Evolutionary conservation across 441 rosid genomes (phyloP), one percentile per base, ranked within the genome.

Genomic region (Sinapis alba): DNA sequence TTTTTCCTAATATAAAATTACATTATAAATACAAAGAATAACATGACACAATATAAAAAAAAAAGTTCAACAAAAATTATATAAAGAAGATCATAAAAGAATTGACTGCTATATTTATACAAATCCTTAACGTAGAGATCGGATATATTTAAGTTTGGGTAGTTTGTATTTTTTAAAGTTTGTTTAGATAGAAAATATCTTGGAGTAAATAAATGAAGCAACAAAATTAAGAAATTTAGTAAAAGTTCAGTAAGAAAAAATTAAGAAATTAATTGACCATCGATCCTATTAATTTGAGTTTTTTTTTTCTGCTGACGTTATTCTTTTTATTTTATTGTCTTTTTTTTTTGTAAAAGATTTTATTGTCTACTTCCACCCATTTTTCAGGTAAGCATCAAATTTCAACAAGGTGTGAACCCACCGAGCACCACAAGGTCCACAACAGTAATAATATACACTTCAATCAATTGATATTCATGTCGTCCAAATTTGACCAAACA

Each of bases 401-500:
- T 47, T 9, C 13, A 73, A 57, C 58, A 27, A 73, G 60, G 45
- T 65, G 30, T 27, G 19, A 65, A 65, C 13, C 58, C 65, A 65
- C 59, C 32, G 11, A 63, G 28, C 19, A 56, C 45, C 43, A 27
- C 4, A 73, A 53, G n/a, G n/a, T n/a, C n/a, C n/a, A n/a, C n/a
- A n/a, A n/a, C 54, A 72, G 10, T 62, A 10, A 72, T 27, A 64
- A 53, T 26, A 18, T n/a, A n/a, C 71, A 64, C 23, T 20, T 54
- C 19, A 26, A 38, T 36, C 27, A 18, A 7, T 15, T 5, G 21
- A 53, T 65, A 56, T 27, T 43, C 9, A 65, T 57, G 60, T 73
- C 77, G 36, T 41, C 77, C 59, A 65, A 38, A 65, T 65, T 56
- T 73, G 77, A 73, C 71, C 47, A 54, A 56, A 38, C 57, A 4